Evolutionary conservation across 176 grass and related monocot genomes (phyloP).

Genomic region (Phoenix roebelenii): DNA sequence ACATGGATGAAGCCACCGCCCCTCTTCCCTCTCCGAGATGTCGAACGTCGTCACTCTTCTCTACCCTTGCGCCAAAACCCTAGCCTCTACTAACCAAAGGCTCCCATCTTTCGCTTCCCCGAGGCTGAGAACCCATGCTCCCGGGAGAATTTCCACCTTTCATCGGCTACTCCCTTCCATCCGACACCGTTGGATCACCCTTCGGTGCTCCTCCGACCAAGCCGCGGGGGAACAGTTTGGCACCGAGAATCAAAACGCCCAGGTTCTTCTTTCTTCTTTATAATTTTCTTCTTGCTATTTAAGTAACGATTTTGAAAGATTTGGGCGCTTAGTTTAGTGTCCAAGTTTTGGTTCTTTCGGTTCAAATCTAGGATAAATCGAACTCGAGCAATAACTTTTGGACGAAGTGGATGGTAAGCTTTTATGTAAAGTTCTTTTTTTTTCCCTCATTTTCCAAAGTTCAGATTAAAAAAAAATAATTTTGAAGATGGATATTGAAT

Average conservation of each 20-base stretch:
- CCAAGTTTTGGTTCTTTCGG: background rate
- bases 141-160: too few species aligned
- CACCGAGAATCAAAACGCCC: background rate
- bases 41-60: too few species aligned
- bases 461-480: too few species aligned
- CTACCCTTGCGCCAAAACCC: too few species aligned
- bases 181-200: background rate
- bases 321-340: background rate
- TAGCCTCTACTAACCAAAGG: too few species aligned
- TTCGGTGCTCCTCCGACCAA: constrained; percentile 15
- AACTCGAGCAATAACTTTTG: constrained; percentile 24
- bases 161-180: too few species aligned
- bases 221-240: background rate
- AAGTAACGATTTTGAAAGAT: background rate
- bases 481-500: too few species aligned
- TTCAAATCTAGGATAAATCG: constrained; percentile 26
- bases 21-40: too few species aligned
- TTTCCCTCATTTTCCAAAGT: background rate
- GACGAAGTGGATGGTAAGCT: constrained; percentile 44
- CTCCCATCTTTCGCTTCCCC: too few species aligned
- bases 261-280: background rate
- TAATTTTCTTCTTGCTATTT: too few species aligned
- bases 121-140: too few species aligned
- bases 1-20: too few species aligned
- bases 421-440: background rate